Evolutionary conservation across 2,329 filamentous ascomycete species (phyloP), one percentile per base, ranked within the genome.

Genomic region (Fusarium xyrophilum): DNA sequence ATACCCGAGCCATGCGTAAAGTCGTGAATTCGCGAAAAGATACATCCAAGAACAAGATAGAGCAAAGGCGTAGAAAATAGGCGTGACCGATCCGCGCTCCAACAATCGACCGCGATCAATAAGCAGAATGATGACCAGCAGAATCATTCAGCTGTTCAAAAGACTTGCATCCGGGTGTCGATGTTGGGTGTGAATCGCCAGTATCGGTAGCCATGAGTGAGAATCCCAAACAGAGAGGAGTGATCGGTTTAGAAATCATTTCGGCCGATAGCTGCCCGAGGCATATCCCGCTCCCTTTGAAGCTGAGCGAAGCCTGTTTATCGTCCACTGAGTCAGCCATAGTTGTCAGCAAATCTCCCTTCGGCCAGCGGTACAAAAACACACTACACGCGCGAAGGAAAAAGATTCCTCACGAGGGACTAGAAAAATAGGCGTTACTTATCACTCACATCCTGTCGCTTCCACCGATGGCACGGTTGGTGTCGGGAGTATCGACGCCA

Each of bases 371-470:
- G 89, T 88, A 74, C 66, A 62, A 81, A 85, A 85, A 85, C 88
- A 90, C 88, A 92, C 88, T 87, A 91, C 59, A 89, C 63, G 92
- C 90, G 90, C 89, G 91, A 89, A 77, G 90, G 90, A 87, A 89
- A 86, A 87, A 78, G 86, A 89, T 91, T 91, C 90, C 92, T 95
- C 94, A 93, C 91, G 90, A 92, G 88, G 89, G 91, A 90, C 85
- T 63, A 62, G n/a, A 70, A 67, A 71, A 72, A 65, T 81, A 78
- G 80, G 79, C 77, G 82, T 84, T 82, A 86, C 65, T 68, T 67
- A 85, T 86, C 84, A 96, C 93, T 97, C 92, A 97, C 93, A 97
- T 97, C 92, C 93, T 91, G 85, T 93, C 91, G 86, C 90, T 93
- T 83, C 90, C 89, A 80, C 89, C 90, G 78, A 91, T 88, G 82